Base-by-base conservation (phyloP, 805 yeast genomes). In the Saccharomycopsis malanga region DNA sequence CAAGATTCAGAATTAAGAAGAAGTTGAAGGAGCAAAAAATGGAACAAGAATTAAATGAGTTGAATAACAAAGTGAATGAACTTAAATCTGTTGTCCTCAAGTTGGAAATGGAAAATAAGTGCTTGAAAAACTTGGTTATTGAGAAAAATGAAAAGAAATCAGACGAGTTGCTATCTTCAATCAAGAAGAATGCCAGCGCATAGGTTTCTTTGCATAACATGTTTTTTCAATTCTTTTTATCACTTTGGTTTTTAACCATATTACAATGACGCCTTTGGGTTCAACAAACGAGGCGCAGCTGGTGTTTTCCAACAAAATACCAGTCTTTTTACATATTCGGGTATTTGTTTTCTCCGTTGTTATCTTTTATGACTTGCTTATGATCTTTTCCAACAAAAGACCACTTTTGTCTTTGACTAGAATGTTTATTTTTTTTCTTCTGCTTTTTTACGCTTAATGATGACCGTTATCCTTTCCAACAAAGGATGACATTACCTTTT, bases 1-100 rank as follows among this genome's bases (percentile, higher is more conserved):
- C 85, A 0, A 63, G 83, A 44, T 80, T 80, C 61, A 63, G 86
- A 54, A 67, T 75, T 38, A 80, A 79, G 62, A 78, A 78, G 69
- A 79, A 78, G 58, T 57, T 72, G 52, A 76, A 69, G 58, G 83
- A 78, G 54, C 72, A 70, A 55, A 77, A 77, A 57, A 73, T 80
- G 79, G 81, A 76, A 54, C 64, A 63, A 39, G 69, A 64, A 39
- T 68, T 77, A 17, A 58, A 57, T 35, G 60, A 62, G 30, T 65
- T 78, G 39, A 67, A 67, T 40, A 77, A 73, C 29, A 60, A 64
- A 50, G 72, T 78, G n/a, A 59, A 63, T 18, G 55, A 56, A 6
- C 72, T 71, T 49, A 78, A 76, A 51, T 51, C 61, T 15, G 68
- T 72, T 50, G 70, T 79, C 35, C 72, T 68, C 53, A 74, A 71